Evolutionary conservation across 441 rosid genomes (phyloP).

Genomic region (Erodium texanum): DNA sequence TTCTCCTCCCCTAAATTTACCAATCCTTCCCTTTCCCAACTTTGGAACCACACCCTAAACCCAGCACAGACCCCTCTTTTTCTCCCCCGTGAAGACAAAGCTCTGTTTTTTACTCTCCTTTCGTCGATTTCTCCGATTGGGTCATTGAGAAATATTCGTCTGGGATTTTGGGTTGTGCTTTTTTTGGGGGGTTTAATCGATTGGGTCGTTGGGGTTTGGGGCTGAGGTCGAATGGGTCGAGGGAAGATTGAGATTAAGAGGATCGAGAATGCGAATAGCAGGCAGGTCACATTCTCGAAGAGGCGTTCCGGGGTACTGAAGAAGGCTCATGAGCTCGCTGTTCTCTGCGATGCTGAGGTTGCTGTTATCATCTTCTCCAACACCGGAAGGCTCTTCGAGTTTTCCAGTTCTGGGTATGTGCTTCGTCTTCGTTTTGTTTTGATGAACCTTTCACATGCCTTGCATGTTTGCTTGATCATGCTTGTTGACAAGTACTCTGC

Average conservation of each 20-base stretch:
- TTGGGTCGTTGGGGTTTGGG: slow-evolving; percentile 14
- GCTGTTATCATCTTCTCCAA: slow-evolving; percentile 87
- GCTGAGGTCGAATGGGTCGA: slow-evolving; percentile 52
- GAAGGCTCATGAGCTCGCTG: slow-evolving; percentile 81
- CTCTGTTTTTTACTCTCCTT: not conserved
- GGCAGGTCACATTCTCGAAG: slow-evolving; percentile 96
- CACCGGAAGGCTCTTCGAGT: slow-evolving; percentile 87
- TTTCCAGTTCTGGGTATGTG: slow-evolving; percentile 65
- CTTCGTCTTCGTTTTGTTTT: not conserved
- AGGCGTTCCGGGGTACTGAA: slow-evolving; percentile 86
- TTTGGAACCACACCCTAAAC: slow-evolving; percentile 8
- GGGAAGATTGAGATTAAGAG: slow-evolving; percentile 92
- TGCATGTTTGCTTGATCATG: slow-evolving; percentile 19
- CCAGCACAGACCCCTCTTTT: slow-evolving; percentile 1
- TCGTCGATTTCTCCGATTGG: not conserved
- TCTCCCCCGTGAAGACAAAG: slow-evolving; percentile 6
- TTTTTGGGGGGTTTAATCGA: slow-evolving; percentile 18
- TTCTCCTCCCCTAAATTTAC: slow-evolving; percentile 39
- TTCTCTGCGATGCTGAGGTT: slow-evolving; percentile 95
- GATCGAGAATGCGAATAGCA: slow-evolving; percentile 87
- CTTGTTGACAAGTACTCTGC: not conserved
- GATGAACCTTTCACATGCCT: not conserved
- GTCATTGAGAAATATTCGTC: not conserved
- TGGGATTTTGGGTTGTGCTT: slow-evolving; percentile 9
- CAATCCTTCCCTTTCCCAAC: slow-evolving; percentile 28